phyloP scores from a whole-genome alignment of 208 protist species.

The Leishmania lainsoni region DNA sequence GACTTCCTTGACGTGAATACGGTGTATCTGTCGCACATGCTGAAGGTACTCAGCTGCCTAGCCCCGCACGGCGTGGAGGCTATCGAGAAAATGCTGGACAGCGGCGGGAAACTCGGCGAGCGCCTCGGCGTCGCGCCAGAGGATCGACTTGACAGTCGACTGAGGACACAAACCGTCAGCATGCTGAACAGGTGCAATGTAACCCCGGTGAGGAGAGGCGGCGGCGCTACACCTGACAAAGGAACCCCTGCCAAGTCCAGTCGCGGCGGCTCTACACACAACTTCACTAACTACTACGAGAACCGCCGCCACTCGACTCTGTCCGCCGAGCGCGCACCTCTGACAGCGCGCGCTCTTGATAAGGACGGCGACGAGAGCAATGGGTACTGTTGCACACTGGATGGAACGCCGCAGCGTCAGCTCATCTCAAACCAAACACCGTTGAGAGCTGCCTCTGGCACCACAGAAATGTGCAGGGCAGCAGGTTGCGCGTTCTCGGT shows the following conservation, averaged over 20 bases:
- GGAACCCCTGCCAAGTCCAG: background rate
- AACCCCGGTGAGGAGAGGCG: background rate
- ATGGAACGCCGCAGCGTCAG: background rate
- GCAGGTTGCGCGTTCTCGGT: background rate
- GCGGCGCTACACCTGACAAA: background rate
- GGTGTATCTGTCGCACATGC: conserved; percentile 36
- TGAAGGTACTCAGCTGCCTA: conserved; percentile 48
- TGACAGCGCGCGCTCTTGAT: conserved; percentile 26
- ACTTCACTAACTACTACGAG: conserved; percentile 46
- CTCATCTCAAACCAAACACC: background rate
- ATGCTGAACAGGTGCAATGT: background rate
- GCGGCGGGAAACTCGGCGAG: conserved; percentile 15
- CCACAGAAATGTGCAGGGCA: background rate
- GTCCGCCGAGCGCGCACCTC: conserved; percentile 18
- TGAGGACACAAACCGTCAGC: background rate
- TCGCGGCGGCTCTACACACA: conserved; percentile 28
- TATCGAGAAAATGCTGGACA: conserved; percentile 33
- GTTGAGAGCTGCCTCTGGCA: background rate
- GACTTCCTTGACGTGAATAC: conserved; percentile 51
- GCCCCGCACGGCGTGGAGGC: conserved; percentile 37
- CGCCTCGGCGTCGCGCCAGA: conserved; percentile 32
- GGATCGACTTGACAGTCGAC: conserved; percentile 20
- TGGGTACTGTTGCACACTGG: background rate
- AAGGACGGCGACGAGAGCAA: background rate
- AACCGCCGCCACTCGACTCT: conserved; percentile 8